These are phyloP conservation scores for Corylus heterophylla DNA, from an alignment of 306 rosid species.

Conservation along the genomic window DNA sequence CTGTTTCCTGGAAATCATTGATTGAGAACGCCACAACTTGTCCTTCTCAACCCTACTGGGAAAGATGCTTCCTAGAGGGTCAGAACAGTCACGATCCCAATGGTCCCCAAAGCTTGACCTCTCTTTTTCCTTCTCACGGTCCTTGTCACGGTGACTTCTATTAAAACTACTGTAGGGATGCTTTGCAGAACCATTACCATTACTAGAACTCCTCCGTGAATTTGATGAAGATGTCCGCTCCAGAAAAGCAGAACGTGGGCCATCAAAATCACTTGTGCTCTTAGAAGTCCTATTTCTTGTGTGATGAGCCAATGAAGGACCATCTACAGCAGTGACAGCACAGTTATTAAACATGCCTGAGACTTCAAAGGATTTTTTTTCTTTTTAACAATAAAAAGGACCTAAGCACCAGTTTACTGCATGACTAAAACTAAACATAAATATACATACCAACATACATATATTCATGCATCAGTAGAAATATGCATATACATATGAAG, in stretches of 20 bases:
- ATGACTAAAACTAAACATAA: background rate
- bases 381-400: background rate
- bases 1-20: conserved; percentile 80
- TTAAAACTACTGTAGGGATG: conserved; percentile 94
- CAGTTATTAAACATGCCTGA: conserved; percentile 11
- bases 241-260: conserved; percentile 70
- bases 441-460: background rate
- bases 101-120: conserved; percentile 60
- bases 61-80: conserved; percentile 63
- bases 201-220: conserved; percentile 71
- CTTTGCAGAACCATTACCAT: conserved; percentile 84
- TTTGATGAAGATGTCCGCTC: conserved; percentile 83
- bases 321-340: conserved; percentile 49
- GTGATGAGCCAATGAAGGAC: conserved; percentile 46
- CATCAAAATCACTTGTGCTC: conserved; percentile 63
- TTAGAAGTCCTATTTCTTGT: conserved; percentile 68
- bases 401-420: background rate
- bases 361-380: background rate
- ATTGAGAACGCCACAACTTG: conserved; percentile 72
- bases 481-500: no score
- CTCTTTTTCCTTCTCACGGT: conserved; percentile 93
- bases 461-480: background rate
- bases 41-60: conserved; percentile 78
- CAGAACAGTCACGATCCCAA: conserved; percentile 79
- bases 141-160: conserved; percentile 93